A percentile compares a stretch with the other conserved stretches of the same genome.
These are phyloP conservation scores for Plasmodium blacklocki DNA, from an alignment of 169 alveolate species.

Conservation along the genomic window DNA sequence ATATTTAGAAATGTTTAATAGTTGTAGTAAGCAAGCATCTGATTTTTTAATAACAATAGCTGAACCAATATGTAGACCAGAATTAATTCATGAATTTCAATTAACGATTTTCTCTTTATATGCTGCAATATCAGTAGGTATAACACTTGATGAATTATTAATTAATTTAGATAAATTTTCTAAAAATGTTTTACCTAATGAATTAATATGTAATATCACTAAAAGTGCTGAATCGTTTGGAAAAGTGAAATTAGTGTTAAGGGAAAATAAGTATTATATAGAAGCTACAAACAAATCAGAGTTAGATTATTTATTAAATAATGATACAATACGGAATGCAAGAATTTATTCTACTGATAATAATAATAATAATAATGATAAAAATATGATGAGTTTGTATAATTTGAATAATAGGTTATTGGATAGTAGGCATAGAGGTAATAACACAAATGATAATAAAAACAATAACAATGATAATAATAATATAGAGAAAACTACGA, in stretches of 20 bases:
- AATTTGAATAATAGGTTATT: neutral
- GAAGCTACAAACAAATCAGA: constrained; percentile 92
- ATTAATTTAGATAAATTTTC: constrained; percentile 92
- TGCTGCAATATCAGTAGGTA: constrained; percentile 98
- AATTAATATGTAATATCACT: constrained; percentile 87
- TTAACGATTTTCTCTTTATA: constrained; percentile 92
- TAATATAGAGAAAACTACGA: constrained; percentile 42
- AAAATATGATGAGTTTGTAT: neutral
- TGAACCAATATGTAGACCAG: constrained; percentile 98
- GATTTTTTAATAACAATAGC: constrained; percentile 98
- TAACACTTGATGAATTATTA: constrained; percentile 94
- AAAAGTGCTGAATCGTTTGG: constrained; percentile 92
- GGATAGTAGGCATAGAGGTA: neutral
- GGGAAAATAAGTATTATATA: constrained; percentile 94
- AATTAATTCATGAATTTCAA: constrained; percentile 96
- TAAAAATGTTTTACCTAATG: constrained; percentile 92
- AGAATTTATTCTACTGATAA: constrained; percentile 82
- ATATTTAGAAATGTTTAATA: constrained; percentile 86
- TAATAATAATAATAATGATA: constrained; percentile 44
- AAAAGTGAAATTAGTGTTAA: constrained; percentile 93
- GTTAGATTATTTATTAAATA: constrained; percentile 87
- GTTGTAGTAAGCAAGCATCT: constrained; percentile 92
- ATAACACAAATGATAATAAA: constrained; percentile 43
- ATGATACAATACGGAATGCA: constrained; percentile 88
- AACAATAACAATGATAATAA: constrained; percentile 12